phyloP scores from a whole-genome alignment of 371 early-diverging fungal species.

The Circinella minor region DNA sequence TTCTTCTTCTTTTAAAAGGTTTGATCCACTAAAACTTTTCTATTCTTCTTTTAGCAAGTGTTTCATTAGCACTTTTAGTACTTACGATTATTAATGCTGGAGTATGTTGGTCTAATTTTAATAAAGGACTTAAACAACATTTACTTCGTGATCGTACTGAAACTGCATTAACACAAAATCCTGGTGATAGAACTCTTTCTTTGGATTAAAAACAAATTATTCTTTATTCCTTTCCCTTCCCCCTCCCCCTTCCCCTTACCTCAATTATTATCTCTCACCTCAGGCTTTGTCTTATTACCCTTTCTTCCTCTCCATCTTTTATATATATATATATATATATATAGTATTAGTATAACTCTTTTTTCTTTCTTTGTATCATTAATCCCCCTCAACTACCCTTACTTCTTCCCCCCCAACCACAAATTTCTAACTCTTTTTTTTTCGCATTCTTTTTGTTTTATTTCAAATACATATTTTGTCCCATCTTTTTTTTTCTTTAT shows the following conservation, averaged over 20 bases:
- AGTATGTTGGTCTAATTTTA: slow-evolving; percentile 81
- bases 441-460: no score
- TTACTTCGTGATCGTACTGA: slow-evolving; percentile 26
- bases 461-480: no score
- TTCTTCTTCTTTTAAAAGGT: no score
- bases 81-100: slow-evolving; percentile 72
- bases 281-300: neutral
- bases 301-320: neutral
- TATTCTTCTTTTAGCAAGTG: slow-evolving; percentile 61
- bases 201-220: slow-evolving; percentile 23
- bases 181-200: slow-evolving; percentile 33
- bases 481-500: no score
- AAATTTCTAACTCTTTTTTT: neutral
- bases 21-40: neutral
- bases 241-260: neutral
- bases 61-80: slow-evolving; percentile 70
- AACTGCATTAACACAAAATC: slow-evolving; percentile 17
- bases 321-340: neutral
- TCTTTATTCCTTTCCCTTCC: neutral
- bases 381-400: neutral
- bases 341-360: neutral
- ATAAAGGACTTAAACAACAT: slow-evolving; percentile 75
- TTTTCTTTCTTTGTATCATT: neutral
- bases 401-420: neutral
- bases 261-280: no score